Base-by-base conservation (phyloP, 1,284 basidiomycete species). In the Cryptococcus sp. region DNA sequence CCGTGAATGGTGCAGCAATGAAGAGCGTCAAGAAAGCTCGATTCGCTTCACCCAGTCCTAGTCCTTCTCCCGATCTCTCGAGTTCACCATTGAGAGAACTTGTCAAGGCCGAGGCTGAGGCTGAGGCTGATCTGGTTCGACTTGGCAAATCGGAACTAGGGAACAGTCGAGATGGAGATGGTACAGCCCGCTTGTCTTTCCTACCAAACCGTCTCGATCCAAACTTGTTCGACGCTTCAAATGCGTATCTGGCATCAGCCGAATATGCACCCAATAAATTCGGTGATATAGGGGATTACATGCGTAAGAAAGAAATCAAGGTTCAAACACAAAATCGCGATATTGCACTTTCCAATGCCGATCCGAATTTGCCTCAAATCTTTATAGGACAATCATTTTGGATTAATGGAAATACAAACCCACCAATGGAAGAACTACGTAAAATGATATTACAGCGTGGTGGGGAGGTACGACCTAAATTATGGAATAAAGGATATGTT, bases 351-450 rank as follows among this genome's bases (percentile, higher is more conserved):
- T 53, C 59, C 0, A 60, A 61, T 7, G 63, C 50, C 13, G 54
- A 46, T 2, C 41, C 53, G 10, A 62, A 46, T 16, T 73, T 74
- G 44, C 79, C 78, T n/a, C 75, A 76, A 52, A 81, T 93, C 36
- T 90, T 94, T 60, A 75, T 78, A 28, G 86, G 84, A 1, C 56
- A 92, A 21, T 78, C 85, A 0, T 85, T 94, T 53, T 89, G 93
- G 72, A 91, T 93, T 69, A 97, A 96, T 66, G 93, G 93, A 0
- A 88, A 84, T 77, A 96, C 91, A 1, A 79, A 82, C 24, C 92
- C 93, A 5, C 90, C 91, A 3, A 83, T 91, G 48, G 87, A 91
- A 66, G 88, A 90, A 47, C 76, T 98, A 1, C 81, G 89, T 3
- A 79, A 85, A 57, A 77, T 97, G 50, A 85, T 98, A 36, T 75